Percentiles rank a stretch among this genome's conserved stretches.
Evolutionary conservation across 495 filamentous ascomycete genomes (phyloP).

Genomic region (Xylaria intraflava): DNA sequence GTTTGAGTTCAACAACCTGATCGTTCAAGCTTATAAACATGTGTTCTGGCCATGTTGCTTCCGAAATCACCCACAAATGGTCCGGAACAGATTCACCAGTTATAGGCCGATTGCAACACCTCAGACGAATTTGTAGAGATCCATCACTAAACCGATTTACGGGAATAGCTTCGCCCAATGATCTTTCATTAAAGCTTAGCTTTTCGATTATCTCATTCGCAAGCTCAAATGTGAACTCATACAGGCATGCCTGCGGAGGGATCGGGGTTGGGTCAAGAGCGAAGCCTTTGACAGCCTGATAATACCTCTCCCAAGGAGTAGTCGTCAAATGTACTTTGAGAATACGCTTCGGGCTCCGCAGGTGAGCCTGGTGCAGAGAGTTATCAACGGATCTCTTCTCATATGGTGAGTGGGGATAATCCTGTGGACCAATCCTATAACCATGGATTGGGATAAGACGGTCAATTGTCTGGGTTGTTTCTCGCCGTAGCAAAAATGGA

Average conservation of each 20-base stretch:
- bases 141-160: slow-evolving; percentile 30
- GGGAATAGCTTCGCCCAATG: slow-evolving; percentile 15
- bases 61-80: slow-evolving; percentile 52
- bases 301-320: slow-evolving; percentile 31
- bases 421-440: slow-evolving; percentile 11
- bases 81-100: slow-evolving; percentile 20
- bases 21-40: slow-evolving; percentile 66
- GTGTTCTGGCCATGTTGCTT: slow-evolving; percentile 65
- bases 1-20: slow-evolving; percentile 48
- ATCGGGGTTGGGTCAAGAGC: slow-evolving; percentile 34
- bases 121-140: slow-evolving; percentile 34
- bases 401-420: slow-evolving; percentile 33
- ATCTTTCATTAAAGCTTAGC: slow-evolving; percentile 11
- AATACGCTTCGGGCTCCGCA: slow-evolving; percentile 48
- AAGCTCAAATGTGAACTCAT: slow-evolving; percentile 32
- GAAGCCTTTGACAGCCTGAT: slow-evolving; percentile 43
- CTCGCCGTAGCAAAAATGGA: neutral
- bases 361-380: slow-evolving; percentile 52
- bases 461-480: neutral
- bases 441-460: slow-evolving; percentile 32
- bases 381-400: slow-evolving; percentile 40
- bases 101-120: slow-evolving; percentile 24
- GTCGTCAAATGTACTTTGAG: slow-evolving; percentile 13
- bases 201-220: slow-evolving; percentile 24
- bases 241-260: slow-evolving; percentile 18